A percentile compares a stretch with the other conserved stretches of the same genome.
phyloP scores from a whole-genome alignment of 2,329 filamentous ascomycete genomes.

The Nectriaceae sp. region DNA sequence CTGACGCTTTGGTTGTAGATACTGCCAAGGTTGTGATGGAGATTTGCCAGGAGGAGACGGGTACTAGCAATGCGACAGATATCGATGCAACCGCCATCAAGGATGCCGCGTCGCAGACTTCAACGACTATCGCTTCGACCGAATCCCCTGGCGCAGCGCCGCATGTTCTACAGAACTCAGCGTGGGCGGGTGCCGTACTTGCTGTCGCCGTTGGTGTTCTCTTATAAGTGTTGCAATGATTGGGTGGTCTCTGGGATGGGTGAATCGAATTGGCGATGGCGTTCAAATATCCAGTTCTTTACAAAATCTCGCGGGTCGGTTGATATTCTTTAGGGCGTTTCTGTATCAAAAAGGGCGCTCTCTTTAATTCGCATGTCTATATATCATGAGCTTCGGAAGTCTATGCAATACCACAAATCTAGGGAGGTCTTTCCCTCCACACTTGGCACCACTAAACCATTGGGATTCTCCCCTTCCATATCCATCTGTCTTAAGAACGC shows the following conservation, averaged over 20 bases:
- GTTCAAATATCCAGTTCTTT: background rate
- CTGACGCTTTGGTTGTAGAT: background rate
- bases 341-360: conserved; percentile 5
- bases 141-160: conserved; percentile 5
- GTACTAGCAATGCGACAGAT: background rate
- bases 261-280: background rate
- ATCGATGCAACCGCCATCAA: background rate
- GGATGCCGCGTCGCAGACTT: conserved; percentile 2
- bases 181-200: conserved; percentile 9
- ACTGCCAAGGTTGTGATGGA: conserved; percentile 6
- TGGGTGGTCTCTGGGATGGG: background rate
- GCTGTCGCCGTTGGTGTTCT: conserved; percentile 8
- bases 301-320: conserved; percentile 3
- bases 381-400: conserved; percentile 2
- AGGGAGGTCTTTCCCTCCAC: background rate
- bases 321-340: conserved; percentile 1
- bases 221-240: background rate
- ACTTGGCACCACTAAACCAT: conserved; percentile 1
- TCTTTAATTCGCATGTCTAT: background rate
- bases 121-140: conserved; percentile 1
- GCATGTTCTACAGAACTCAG: conserved; percentile 2
- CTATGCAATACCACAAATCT: background rate
- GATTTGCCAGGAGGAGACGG: conserved; percentile 8
- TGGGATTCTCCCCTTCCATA: conserved; percentile 1
- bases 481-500: background rate